Base-by-base conservation (phyloP, 495 filamentous ascomycete species). In the Trypethelium eluteriae region DNA sequence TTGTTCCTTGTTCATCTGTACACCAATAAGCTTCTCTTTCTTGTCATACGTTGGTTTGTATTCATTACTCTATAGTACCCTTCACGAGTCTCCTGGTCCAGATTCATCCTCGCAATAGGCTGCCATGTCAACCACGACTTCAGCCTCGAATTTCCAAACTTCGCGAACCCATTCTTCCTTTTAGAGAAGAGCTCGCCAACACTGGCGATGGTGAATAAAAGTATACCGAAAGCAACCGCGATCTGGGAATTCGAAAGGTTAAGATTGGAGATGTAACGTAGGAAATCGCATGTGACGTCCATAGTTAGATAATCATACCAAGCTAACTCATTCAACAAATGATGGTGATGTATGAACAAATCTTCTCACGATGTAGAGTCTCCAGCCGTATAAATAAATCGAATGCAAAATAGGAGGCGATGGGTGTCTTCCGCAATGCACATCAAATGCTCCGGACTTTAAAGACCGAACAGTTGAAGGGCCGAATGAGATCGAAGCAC, bases 81-180 rank as follows among this genome's bases (percentile, higher is more conserved):
- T 5, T 14, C 49, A 14, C 5, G 5, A 5, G 49, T 53, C 16
- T 16, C 49, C 18, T 25, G 49, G n/a, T 53, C 49, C 11, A 53
- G 49, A 18, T 53, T 53, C 11, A 25, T 53, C 10, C 49, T 9
- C 16, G 49, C 49, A 53, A 53, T 18, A 14, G 49, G 49, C 49
- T 53, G 49, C 49, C 49, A 53, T 25, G 49, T 53, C 49, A 53
- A 53, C 49, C 49, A 53, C 18, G 49, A 9, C 18, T 18, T 53
- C 16, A 53, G 18, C 18, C 49, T 53, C 5, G 49, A 53, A n/a
- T 53, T 53, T 9, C 49, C 49, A 53, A 53, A 16, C 18, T 53
- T 53, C 5, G 49, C 49, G n/a, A 53, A 53, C 0, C 18, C 49
- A 5, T 18, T 14, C 16, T 25, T 53, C 18, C 0, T 53, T 5